These are phyloP conservation scores for Axilococcus clingmanii DNA, from an alignment of 139 green algal species.

Conservation along the genomic window DNA sequence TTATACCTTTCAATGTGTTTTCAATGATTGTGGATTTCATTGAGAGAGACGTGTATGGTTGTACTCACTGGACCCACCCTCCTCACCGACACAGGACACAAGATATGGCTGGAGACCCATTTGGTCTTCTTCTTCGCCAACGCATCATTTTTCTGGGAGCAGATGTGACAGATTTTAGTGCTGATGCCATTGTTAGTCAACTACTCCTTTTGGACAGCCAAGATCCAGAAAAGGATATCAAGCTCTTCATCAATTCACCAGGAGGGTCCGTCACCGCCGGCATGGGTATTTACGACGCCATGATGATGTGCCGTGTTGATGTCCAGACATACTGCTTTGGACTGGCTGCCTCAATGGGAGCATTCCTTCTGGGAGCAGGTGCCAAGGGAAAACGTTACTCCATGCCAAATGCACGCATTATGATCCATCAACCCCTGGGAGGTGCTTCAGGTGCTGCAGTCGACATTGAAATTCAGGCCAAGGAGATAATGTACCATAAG, in stretches of 20 bases:
- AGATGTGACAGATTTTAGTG: slow-evolving; percentile 91
- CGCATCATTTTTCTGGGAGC: slow-evolving; percentile 94
- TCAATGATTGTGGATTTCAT: background rate
- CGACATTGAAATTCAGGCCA: slow-evolving; percentile 89
- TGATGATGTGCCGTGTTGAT: slow-evolving; percentile 62
- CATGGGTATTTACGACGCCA: slow-evolving; percentile 98
- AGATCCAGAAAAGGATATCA: slow-evolving; percentile 95
- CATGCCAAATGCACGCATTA: slow-evolving; percentile 98
- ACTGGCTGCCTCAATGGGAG: slow-evolving; percentile 97
- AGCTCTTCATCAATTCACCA: slow-evolving; percentile 99
- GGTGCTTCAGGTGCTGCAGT: slow-evolving; percentile 82
- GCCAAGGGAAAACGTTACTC: slow-evolving; percentile 85
- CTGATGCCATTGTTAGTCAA: slow-evolving; percentile 93
- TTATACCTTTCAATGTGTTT: background rate
- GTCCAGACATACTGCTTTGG: slow-evolving; percentile 94
- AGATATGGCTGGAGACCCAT: slow-evolving; percentile 84
- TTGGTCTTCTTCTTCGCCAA: slow-evolving; percentile 86
- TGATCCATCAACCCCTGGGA: slow-evolving; percentile 99
- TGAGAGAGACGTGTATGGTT: too few relatives aligned
- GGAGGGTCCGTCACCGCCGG: slow-evolving; percentile 94
- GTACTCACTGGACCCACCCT: too few relatives aligned
- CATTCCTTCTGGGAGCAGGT: slow-evolving; percentile 91
- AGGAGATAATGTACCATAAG: slow-evolving; percentile 99
- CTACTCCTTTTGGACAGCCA: slow-evolving; percentile 93
- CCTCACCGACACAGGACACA: slow-evolving; percentile 34